These are phyloP conservation scores for Brassica balearica DNA, from an alignment of 441 rosid genomes.

Conservation along the genomic window DNA sequence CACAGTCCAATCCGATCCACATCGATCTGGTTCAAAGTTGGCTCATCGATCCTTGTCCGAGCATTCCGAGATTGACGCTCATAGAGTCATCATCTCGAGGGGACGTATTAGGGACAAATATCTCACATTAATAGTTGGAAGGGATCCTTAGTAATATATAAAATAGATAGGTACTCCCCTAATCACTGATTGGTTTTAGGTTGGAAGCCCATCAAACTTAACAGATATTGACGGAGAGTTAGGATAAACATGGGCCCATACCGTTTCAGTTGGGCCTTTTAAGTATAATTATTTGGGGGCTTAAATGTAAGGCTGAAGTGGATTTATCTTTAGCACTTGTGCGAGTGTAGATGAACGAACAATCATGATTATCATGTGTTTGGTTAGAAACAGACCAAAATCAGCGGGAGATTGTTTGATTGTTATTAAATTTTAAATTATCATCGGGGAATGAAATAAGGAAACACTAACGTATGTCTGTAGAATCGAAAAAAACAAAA, in stretches of 20 bases:
- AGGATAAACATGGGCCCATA: constrained; percentile 19
- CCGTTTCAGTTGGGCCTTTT: not conserved
- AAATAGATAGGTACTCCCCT: too few relatives aligned
- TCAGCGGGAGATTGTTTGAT: constrained; percentile 20
- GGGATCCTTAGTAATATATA: too few relatives aligned
- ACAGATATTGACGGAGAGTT: not conserved
- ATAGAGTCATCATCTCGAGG: too few relatives aligned
- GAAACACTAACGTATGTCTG: constrained; percentile 52
- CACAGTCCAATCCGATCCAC: too few relatives aligned
- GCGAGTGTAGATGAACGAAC: not conserved
- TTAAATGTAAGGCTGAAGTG: not conserved
- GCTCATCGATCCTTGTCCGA: too few relatives aligned
- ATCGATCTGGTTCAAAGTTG: too few relatives aligned
- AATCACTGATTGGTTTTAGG: too few relatives aligned
- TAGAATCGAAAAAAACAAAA: constrained; percentile 41
- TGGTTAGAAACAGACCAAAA: constrained; percentile 46
- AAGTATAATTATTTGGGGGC: constrained; percentile 3
- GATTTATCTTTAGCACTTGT: too few relatives aligned
- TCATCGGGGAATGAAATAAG: constrained; percentile 45
- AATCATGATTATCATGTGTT: constrained; percentile 39
- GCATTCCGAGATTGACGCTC: too few relatives aligned
- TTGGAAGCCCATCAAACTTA: too few relatives aligned
- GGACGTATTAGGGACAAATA: too few relatives aligned
- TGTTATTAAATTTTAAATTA: constrained; percentile 9
- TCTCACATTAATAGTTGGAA: too few relatives aligned